Percentiles rank a stretch among this genome's conserved stretches.
phyloP scores from a whole-genome alignment of 2,329 filamentous ascomycete genomes.

The Apiospora marii region DNA sequence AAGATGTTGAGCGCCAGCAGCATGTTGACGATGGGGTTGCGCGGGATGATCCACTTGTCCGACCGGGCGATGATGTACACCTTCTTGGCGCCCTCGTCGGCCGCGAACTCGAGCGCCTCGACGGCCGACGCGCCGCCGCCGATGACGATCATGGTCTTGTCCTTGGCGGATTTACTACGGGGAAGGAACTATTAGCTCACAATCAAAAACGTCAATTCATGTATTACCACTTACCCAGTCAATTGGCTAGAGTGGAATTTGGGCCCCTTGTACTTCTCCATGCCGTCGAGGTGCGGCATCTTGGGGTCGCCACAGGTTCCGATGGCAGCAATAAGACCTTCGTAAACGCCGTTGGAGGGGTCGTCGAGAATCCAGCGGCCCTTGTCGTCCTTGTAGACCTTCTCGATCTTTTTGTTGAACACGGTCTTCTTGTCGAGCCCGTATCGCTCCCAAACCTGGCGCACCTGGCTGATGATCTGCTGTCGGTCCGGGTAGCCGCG shows the following conservation, averaged over 20 bases:
- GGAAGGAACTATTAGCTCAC: constrained; percentile 28
- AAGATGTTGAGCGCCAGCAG: constrained; percentile 81
- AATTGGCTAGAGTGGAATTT: constrained; percentile 80
- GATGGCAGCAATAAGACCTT: constrained; percentile 79
- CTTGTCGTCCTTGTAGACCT: constrained; percentile 71
- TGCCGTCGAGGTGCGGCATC: constrained; percentile 73
- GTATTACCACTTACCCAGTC: constrained; percentile 57
- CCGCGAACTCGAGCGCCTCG: constrained; percentile 82
- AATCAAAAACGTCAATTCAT: not conserved
- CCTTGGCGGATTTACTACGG: constrained; percentile 59
- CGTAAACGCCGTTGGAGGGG: constrained; percentile 71
- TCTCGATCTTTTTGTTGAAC: constrained; percentile 75
- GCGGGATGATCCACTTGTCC: constrained; percentile 88
- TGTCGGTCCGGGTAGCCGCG: constrained; percentile 79
- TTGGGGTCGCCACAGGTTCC: constrained; percentile 84
- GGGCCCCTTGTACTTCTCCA: constrained; percentile 74
- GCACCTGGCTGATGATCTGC: constrained; percentile 78
- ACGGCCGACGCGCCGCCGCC: constrained; percentile 84
- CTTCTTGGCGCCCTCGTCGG: constrained; percentile 69
- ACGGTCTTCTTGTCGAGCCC: constrained; percentile 73
- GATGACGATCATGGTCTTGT: constrained; percentile 78
- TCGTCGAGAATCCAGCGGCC: constrained; percentile 79
- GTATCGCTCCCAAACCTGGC: constrained; percentile 77
- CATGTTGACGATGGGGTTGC: constrained; percentile 77
- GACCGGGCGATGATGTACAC: constrained; percentile 78